A percentile compares a stretch with the other conserved stretches of the same genome.
phyloP scores from a whole-genome alignment of 371 early-diverging fungal species.

The Rhizopus delemar region DNA sequence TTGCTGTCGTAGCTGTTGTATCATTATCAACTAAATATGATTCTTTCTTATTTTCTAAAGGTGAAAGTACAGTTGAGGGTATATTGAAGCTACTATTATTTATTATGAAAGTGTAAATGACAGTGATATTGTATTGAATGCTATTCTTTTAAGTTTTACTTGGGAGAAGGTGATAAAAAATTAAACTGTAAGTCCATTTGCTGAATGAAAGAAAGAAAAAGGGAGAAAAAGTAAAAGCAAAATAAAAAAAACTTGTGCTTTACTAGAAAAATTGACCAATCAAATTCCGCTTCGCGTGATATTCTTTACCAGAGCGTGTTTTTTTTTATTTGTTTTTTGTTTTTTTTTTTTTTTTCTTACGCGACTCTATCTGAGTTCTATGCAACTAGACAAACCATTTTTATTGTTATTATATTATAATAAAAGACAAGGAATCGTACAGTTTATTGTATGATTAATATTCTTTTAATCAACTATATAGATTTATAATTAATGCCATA shows the following conservation, averaged over 20 bases:
- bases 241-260: neutral
- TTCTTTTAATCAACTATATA: too few relatives aligned
- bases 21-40: neutral
- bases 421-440: too few relatives aligned
- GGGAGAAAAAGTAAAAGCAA: neutral
- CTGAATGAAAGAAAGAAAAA: neutral
- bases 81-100: constrained; percentile 2
- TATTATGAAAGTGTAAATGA: neutral
- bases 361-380: neutral
- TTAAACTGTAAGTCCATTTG: constrained; percentile 2
- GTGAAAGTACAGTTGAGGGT: neutral
- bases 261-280: constrained; percentile 1
- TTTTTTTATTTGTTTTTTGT: neutral
- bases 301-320: neutral
- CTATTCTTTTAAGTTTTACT: neutral
- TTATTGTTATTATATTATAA: too few relatives aligned
- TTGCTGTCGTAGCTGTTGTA: neutral
- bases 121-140: neutral
- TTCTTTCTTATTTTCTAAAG: neutral
- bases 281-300: neutral
- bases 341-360: constrained; percentile 4
- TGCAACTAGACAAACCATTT: too few relatives aligned
- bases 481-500: too few relatives aligned
- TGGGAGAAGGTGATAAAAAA: neutral
- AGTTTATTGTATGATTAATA: too few relatives aligned